Conservation (phyloP, 768 basidiomycete genomes). For the Lyophyllum semitale region DNA sequence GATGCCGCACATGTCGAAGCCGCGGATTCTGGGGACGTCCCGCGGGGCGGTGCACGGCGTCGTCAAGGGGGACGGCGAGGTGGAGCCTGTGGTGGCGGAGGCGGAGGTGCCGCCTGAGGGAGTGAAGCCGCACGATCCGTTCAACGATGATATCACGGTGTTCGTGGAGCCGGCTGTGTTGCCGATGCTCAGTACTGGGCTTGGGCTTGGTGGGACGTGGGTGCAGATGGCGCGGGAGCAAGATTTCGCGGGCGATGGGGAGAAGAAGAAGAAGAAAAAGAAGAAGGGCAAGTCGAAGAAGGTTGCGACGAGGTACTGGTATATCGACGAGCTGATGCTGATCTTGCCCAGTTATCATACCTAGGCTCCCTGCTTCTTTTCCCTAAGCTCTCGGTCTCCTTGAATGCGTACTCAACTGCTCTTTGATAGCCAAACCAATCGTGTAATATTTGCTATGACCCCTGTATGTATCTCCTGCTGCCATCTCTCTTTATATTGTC, state of each 20-base stretch:
- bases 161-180: conserved; percentile 50
- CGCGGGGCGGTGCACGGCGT: conserved; percentile 29
- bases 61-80: conserved; percentile 6
- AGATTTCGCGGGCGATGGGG: conserved; percentile 18
- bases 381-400: background rate
- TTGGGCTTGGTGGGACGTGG: conserved; percentile 68
- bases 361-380: background rate
- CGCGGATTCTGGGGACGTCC: conserved; percentile 38
- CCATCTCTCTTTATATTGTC: background rate
- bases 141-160: conserved; percentile 59
- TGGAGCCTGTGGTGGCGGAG: conserved; percentile 35
- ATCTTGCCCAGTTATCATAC: conserved; percentile 42
- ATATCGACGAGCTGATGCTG: conserved; percentile 40
- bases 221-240: conserved; percentile 59
- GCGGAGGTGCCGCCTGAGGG: conserved; percentile 6
- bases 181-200: conserved; percentile 46
- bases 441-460: background rate
- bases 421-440: background rate
- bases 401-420: background rate
- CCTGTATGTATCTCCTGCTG: background rate
- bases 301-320: conserved; percentile 40
- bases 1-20: conserved; percentile 31
- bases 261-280: conserved; percentile 38
- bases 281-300: conserved; percentile 36
- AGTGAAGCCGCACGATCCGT: conserved; percentile 47